Base-by-base conservation (phyloP, 1,284 basidiomycete genomes). In the Laetiporus sulphureus region DNA sequence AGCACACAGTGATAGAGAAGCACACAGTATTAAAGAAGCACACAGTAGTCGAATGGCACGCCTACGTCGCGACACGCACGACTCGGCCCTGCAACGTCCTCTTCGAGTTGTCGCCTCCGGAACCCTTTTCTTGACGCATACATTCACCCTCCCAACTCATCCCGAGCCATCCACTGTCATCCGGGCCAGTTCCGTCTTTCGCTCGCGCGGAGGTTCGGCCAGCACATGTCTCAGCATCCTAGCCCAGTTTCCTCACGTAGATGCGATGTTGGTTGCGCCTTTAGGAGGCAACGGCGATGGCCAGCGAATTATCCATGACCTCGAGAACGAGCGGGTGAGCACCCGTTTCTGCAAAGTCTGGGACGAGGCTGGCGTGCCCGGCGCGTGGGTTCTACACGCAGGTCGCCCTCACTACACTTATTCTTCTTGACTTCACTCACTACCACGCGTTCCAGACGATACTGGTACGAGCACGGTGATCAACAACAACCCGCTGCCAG, bases 401-500 rank as follows among this genome's bases (percentile, higher is more conserved):
- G 73, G 83, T 81, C 47, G 52, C 69, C 40, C n/a, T 25, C 27
- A 21, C 38, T 15, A 10, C 38, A 33, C 13, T 31, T 11, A 20
- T 16, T 22, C n/a, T 8, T 19, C 16, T 12, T 22, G 38, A 23
- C 25, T 19, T 34, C n/a, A 19, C 39, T 41, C 10, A 41, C 15
- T 20, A 19, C 23, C 12, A 18, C 24, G 35, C 24, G 29, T 27
- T 40, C 15, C 51, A 83, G 81, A 65, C 32, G 77, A 84, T 49
- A 71, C 71, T 33, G 71, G 75, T 55, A 63, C 72, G 5, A 73
- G 75, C 25, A 79, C 83, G 5, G 79, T 89, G 36, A 76, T 89
- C 52, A 87, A 90, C 61, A 85, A 90, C 60, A 90, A 89, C 53
- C 86, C 87, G 2, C 67, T 90, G 4, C 86, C 85, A 1, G 86